Evolutionary conservation across 768 basidiomycete genomes (phyloP), one percentile per base, ranked within the genome.

Genomic region (Pisolithus marmoratus): DNA sequence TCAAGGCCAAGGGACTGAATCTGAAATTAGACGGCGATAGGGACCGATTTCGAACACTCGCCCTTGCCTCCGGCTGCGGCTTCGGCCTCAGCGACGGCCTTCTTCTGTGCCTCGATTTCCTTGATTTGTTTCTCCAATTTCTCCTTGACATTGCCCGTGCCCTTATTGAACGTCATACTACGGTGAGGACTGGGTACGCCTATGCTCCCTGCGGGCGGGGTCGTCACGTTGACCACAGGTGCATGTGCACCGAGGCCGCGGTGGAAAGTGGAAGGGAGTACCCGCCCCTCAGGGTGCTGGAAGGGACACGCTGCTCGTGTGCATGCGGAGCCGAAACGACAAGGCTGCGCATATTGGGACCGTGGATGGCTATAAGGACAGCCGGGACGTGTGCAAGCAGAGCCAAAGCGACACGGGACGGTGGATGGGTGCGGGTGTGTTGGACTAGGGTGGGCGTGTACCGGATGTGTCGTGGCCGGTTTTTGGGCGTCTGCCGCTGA

Each of bases 241-340:
- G 80, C 78, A 24, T 70, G 75, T 4, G 78, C 73, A 15, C 81
- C 76, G 24, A 92, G 67, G 0, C 90, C 89, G 20, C 88, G 84
- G 62, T 92, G 87, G 77, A 93, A 93, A 12, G 83, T 73, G 3
- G 82, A 75, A 3, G 90, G 90, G 8, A 91, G 75, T 22, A 88
- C 86, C 12, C 90, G 85, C 9, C 87, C 87, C 51, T 89, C 83
- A 0, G 95, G 95, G 64, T 99, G 95, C 56, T 89, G 83, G 77
- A 87, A 99, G n/a, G 83, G 70, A 67, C 95, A 98, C 56, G 83
- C 78, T 31, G 84, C 82, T 50, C 91, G 83, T 8, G 92, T 96
- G 68, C 95, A 98, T 19, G 73, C 79, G 14, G 87, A 73, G 20
- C 91, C 94, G 60, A 90, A 97, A 49, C 87, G 82, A 69, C 95